phyloP scores from a whole-genome alignment of 2,329 filamentous ascomycete genomes.

The Teratosphaeria nubilosa region DNA sequence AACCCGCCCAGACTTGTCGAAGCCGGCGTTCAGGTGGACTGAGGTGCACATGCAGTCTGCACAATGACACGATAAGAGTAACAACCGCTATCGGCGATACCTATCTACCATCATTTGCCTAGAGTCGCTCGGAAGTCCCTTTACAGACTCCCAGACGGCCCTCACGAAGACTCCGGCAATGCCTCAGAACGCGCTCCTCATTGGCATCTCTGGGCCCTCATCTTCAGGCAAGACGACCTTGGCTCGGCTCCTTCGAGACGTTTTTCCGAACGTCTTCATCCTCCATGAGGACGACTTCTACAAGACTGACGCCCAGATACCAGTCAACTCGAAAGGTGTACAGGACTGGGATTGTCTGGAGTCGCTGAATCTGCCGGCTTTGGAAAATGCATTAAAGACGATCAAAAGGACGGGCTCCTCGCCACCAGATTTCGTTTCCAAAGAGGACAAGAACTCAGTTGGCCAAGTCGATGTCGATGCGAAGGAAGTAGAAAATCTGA shows the following conservation, averaged over 20 bases:
- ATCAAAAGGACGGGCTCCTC: constrained; percentile 59
- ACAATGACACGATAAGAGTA: not conserved
- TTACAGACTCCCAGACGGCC: not conserved
- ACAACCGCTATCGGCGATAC: not conserved
- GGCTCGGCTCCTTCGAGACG: constrained; percentile 68
- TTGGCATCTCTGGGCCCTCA: constrained; percentile 81
- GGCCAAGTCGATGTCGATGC: constrained; percentile 31
- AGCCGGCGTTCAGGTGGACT: not conserved
- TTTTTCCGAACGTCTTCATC: constrained; percentile 66
- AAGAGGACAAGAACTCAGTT: constrained; percentile 49
- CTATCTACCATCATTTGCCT: not conserved
- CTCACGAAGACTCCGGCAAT: not conserved
- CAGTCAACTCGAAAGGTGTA: constrained; percentile 42
- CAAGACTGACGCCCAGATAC: constrained; percentile 60
- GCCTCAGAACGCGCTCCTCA: constrained; percentile 42
- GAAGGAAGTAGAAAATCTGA: constrained; percentile 20
- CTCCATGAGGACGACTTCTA: constrained; percentile 97
- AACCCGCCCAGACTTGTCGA: not conserved
- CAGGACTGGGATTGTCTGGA: constrained; percentile 89
- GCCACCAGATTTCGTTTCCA: constrained; percentile 42
- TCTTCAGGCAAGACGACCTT: constrained; percentile 94
- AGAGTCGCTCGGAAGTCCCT: not conserved
- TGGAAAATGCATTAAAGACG: constrained; percentile 57
- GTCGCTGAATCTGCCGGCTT: constrained; percentile 60
- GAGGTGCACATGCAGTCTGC: not conserved